These are phyloP conservation scores for Nelumbo lutea DNA, from an alignment of 164 flowering plant species.

Conservation along the genomic window DNA sequence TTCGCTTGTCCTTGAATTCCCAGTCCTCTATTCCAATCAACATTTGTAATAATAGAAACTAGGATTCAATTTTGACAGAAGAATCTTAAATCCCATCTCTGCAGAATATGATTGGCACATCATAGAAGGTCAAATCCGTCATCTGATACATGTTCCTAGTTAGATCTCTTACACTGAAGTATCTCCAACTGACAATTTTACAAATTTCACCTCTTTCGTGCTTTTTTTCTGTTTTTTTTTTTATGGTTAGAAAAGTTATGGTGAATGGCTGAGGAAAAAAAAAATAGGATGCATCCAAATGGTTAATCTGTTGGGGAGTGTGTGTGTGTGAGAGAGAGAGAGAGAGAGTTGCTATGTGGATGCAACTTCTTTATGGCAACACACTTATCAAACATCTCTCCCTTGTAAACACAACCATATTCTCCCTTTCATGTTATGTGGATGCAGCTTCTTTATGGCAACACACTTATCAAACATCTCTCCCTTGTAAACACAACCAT, in stretches of 20 bases:
- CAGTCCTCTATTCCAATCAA: not conserved
- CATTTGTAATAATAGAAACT: not conserved
- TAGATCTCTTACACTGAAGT: no score
- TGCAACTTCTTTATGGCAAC: conserved; percentile 70
- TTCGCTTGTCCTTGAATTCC: not conserved
- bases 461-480: conserved; percentile 66
- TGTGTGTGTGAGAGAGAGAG: not conserved
- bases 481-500: conserved; percentile 74
- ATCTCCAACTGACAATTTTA: not conserved
- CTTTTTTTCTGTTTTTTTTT: no score
- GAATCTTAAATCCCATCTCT: not conserved
- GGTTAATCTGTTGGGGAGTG: no score
- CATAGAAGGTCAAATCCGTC: not conserved
- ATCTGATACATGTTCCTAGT: not conserved
- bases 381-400: conserved; percentile 61
- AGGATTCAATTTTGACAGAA: not conserved
- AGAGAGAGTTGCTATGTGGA: conserved; percentile 32
- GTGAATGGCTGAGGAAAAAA: not conserved
- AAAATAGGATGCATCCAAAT: no score
- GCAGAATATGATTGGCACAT: not conserved
- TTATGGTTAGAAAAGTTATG: no score
- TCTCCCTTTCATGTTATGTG: conserved; percentile 52
- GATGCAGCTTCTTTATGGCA: conserved; percentile 62
- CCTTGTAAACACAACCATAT: conserved; percentile 68
- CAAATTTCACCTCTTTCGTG: no score